Conservation (phyloP, 1,284 basidiomycete species). For the Ceratobasidium sp. region DNA sequence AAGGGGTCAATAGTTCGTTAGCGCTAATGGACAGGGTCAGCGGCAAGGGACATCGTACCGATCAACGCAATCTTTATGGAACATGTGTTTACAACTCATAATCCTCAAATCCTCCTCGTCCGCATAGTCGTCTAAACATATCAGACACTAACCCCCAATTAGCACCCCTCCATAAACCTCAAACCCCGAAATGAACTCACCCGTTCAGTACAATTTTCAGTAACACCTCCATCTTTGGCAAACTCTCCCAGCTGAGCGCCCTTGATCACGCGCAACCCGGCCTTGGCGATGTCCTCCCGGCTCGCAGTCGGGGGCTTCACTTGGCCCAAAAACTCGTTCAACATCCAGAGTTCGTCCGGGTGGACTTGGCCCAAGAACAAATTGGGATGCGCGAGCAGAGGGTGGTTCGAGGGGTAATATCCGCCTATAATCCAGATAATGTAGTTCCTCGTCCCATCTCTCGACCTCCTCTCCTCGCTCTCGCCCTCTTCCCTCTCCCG, state of each 20-base stretch:
- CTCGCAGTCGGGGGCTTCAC: slow-evolving; percentile 77
- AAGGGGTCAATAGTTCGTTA: not conserved
- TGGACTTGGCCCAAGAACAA: slow-evolving; percentile 72
- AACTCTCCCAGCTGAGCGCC: slow-evolving; percentile 67
- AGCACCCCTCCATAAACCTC: no score
- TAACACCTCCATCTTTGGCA: slow-evolving; percentile 72
- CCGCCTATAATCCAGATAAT: slow-evolving; percentile 62
- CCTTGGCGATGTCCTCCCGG: slow-evolving; percentile 84
- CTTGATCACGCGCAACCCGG: slow-evolving; percentile 72
- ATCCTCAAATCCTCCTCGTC: slow-evolving; percentile 81
- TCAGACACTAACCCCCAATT: slow-evolving; percentile 74
- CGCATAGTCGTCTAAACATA: slow-evolving; percentile 87
- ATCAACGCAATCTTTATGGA: slow-evolving; percentile 89
- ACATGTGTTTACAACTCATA: slow-evolving; percentile 85
- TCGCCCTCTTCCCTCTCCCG: slow-evolving; percentile 5
- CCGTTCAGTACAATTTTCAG: slow-evolving; percentile 82
- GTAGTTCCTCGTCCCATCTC: slow-evolving; percentile 50
- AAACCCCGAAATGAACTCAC: no score
- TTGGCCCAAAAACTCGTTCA: slow-evolving; percentile 82
- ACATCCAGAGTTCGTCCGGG: slow-evolving; percentile 80
- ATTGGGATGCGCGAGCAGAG: slow-evolving; percentile 82
- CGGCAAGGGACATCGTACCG: slow-evolving; percentile 50
- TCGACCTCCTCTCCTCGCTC: not conserved
- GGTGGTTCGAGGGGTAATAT: slow-evolving; percentile 89
- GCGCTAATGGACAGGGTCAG: not conserved